Base-by-base conservation (phyloP, 306 rosid genomes). In the Alnus glutinosa region DNA sequence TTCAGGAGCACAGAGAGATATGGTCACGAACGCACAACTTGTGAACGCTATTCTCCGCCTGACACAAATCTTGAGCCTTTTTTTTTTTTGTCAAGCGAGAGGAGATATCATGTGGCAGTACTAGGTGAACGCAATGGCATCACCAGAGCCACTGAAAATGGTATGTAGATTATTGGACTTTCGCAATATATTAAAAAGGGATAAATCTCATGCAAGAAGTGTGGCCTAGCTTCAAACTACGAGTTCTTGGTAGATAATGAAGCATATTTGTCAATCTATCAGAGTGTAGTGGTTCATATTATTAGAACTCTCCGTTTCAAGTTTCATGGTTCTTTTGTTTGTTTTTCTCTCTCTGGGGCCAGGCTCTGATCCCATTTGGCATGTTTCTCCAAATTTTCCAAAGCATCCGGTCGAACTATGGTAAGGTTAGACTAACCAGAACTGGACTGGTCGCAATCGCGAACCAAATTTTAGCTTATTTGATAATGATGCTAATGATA, bases 111-210 rank as follows among this genome's bases (percentile, higher is more conserved):
- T 19, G 81, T 86, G 81, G 74, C 83, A 70, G 71, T 62, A 78
- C 34, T 23, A 34, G 2, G 74, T 70, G 86, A 78, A 75, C 34
- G 77, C 36, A 78, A 36, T 84, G 88, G 91, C 81, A 51, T 75
- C 79, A 81, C 77, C 88, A 89, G 88, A 89, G 82, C 98, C 99
- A 95, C 99, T 91, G 97, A 93, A 95, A 77, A 11, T 70, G 47
- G 52, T 11, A 36, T 81, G 77, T 52, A 89, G 97, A 90, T 88
- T 89, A 86, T 88, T 80, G 83, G 75, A 37, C 13, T 23, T 23
- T 42, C 9, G 12, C 19, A 15, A 34, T 37, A 63, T 77, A 4
- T 1, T 4, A 23, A 28, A 59, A 23, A 86, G 84, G 71, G 98
- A 95, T 92, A 92, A 92, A 88, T 87, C 68, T 74, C 62, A 34